phyloP scores from a whole-genome alignment of 352 stramenopile species.

The Phytophthora melonis region DNA sequence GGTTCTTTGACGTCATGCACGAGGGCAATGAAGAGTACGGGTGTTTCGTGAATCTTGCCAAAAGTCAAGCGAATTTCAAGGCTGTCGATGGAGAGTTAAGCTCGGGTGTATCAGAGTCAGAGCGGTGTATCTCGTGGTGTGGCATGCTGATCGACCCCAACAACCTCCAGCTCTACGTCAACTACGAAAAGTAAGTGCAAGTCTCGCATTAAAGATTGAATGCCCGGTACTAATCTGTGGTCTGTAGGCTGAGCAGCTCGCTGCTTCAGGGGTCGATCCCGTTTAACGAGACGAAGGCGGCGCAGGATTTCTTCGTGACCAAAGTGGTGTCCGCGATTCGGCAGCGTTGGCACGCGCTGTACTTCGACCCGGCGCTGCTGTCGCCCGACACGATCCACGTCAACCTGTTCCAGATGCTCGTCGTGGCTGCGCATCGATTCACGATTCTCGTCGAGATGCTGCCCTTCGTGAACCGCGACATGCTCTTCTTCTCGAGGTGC shows the following conservation, averaged over 20 bases:
- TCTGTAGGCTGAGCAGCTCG: slow-evolving; percentile 40
- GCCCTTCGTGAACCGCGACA: slow-evolving; percentile 54
- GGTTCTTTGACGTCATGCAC: slow-evolving; percentile 72
- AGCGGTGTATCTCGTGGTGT: slow-evolving; percentile 63
- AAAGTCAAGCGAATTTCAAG: slow-evolving; percentile 77
- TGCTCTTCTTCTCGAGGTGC: slow-evolving; percentile 52
- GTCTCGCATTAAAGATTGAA: not conserved
- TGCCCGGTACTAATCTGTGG: slow-evolving; percentile 10
- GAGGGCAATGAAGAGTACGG: slow-evolving; percentile 68
- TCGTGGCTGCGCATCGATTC: slow-evolving; percentile 63
- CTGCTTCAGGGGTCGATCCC: slow-evolving; percentile 59
- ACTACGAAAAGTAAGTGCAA: slow-evolving; percentile 79
- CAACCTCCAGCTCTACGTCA: slow-evolving; percentile 70
- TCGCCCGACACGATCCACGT: slow-evolving; percentile 52
- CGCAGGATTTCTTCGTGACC: slow-evolving; percentile 63
- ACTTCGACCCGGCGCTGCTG: slow-evolving; percentile 61
- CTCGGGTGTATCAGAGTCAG: slow-evolving; percentile 14
- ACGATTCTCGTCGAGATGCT: slow-evolving; percentile 61
- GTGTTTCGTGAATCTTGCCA: slow-evolving; percentile 68
- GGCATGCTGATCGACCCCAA: slow-evolving; percentile 71
- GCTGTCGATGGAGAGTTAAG: slow-evolving; percentile 1
- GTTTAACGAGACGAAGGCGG: slow-evolving; percentile 64
- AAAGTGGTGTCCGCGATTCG: slow-evolving; percentile 72
- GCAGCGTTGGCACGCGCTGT: slow-evolving; percentile 77
- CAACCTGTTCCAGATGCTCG: slow-evolving; percentile 71